These are phyloP conservation scores for Diaporthe batatas DNA, from an alignment of 2,329 filamentous ascomycete species.

Conservation along the genomic window DNA sequence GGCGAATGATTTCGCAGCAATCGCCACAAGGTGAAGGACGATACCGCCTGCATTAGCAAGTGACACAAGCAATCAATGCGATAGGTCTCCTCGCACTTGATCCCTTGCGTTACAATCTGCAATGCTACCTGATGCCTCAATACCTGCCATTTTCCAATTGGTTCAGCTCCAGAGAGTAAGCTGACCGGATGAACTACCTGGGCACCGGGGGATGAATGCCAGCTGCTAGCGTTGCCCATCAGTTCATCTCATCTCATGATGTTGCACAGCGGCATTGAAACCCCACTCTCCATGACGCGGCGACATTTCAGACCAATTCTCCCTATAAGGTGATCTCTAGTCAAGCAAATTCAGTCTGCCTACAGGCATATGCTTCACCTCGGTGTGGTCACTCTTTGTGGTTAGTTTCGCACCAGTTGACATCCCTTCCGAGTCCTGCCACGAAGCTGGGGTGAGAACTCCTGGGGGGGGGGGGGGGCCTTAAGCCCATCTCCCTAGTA, in stretches of 20 bases:
- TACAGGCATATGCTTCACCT: neutral
- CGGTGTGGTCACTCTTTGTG: neutral
- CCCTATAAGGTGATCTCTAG: neutral
- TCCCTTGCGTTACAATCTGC: neutral
- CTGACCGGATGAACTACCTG: neutral
- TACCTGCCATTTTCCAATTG: neutral
- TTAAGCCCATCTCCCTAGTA: too few species aligned
- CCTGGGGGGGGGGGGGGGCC: too few species aligned
- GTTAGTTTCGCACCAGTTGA: neutral
- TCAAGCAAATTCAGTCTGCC: neutral
- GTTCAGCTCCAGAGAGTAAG: neutral
- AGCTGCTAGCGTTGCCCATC: neutral
- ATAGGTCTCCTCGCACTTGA: constrained; percentile 25
- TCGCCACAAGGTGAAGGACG: neutral
- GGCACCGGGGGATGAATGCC: too few species aligned
- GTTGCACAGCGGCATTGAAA: neutral
- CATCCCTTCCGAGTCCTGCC: neutral
- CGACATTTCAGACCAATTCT: neutral
- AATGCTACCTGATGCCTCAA: constrained; percentile 1
- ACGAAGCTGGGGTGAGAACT: too few species aligned
- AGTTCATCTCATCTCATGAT: neutral
- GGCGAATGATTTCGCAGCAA: neutral
- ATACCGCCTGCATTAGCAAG: constrained; percentile 11
- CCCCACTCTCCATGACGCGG: neutral
- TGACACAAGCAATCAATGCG: constrained; percentile 11